phyloP scores from a whole-genome alignment of 2,329 filamentous ascomycete species.

The Magnaporthales sp. region DNA sequence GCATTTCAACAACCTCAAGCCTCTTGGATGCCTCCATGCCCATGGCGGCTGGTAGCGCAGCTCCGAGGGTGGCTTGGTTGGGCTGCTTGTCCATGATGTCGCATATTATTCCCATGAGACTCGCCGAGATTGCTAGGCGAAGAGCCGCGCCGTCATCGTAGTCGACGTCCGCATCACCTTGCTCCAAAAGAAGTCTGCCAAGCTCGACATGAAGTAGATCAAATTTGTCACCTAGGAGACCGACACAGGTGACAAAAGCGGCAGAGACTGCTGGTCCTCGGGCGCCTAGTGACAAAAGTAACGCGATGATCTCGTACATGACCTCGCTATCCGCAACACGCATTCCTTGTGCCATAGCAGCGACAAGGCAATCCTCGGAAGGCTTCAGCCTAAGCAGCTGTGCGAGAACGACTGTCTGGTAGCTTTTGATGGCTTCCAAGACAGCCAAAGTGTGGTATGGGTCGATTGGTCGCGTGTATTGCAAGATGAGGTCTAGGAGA shows the following conservation, averaged over 20 bases:
- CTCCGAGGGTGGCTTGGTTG: slow-evolving; percentile 13
- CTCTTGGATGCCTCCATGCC: slow-evolving; percentile 9
- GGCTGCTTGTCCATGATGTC: slow-evolving; percentile 15
- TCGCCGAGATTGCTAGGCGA: slow-evolving; percentile 13
- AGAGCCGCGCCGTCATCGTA: slow-evolving; percentile 14
- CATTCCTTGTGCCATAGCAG: slow-evolving; percentile 33
- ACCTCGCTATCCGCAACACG: slow-evolving; percentile 27
- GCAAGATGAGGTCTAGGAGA: slow-evolving; percentile 14
- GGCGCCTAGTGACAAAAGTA: slow-evolving; percentile 23
- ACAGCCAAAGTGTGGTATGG: slow-evolving; percentile 15
- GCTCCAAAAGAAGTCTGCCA: slow-evolving; percentile 14
- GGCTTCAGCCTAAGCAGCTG: slow-evolving; percentile 15
- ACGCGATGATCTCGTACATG: slow-evolving; percentile 33
- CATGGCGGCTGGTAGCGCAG: slow-evolving; percentile 15
- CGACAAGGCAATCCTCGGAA: slow-evolving; percentile 12
- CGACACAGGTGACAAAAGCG: slow-evolving; percentile 13
- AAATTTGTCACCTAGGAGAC: slow-evolving; percentile 9
- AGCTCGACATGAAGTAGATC: slow-evolving; percentile 12
- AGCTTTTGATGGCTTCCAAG: slow-evolving; percentile 14
- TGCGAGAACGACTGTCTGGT: slow-evolving; percentile 11
- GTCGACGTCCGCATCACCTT: slow-evolving; percentile 16
- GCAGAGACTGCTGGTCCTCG: slow-evolving; percentile 13
- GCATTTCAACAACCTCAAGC: slow-evolving; percentile 11
- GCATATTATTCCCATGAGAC: slow-evolving; percentile 11
- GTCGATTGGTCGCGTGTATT: slow-evolving; percentile 9